Evolutionary conservation across 2,329 filamentous ascomycete genomes (phyloP), one percentile per base, ranked within the genome.

Genomic region (Colletotrichum eremochloae): DNA sequence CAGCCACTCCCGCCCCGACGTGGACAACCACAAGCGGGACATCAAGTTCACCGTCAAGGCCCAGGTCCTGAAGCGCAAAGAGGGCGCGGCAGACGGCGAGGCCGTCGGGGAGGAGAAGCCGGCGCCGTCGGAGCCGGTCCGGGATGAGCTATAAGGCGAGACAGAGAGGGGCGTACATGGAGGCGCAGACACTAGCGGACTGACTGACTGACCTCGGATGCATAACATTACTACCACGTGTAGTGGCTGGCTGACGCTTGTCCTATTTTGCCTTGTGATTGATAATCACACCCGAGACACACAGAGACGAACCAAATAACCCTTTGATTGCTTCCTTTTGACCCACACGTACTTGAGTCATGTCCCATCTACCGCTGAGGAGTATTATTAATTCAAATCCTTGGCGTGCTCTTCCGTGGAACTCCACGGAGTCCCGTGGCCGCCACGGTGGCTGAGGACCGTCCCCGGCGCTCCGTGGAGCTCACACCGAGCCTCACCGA

Each of bases 31-130:
- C 57, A 76, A 77, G 68, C 70, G 76, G 56, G 76, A 76, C 29
- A 79, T 81, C 9, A 73, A 75, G 38, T 79, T 81, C 69, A 79
- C 75, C 57, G 69, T 81, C 74, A 78, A 78, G 76, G 80, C 79
- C 2, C 78, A 78, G 74, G 68, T 76, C 11, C 75, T 81, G 46
- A 74, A 74, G 62, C 33, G 55, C n/a, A 74, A 67, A 29, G 64
- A 65, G n/a, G 52, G 20, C 7, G 71, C 58, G 33, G 42, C 15
- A 15, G 18, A 3, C 44, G 57, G 63, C 56, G 42, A 36, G 18
- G 64, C 56, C 42, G 60, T 29, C 15, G 55, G 55, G 11, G 40
- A 50, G 15, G 33, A 52, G 44, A 31, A 46, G 42, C 38, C 63
- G 18, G 46, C 31, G 55, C 33, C 61, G 52, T 65, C 57, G 1